Evolutionary conservation across 106 monocot species (phyloP).

Genomic region (Xerophyta viscosa): DNA sequence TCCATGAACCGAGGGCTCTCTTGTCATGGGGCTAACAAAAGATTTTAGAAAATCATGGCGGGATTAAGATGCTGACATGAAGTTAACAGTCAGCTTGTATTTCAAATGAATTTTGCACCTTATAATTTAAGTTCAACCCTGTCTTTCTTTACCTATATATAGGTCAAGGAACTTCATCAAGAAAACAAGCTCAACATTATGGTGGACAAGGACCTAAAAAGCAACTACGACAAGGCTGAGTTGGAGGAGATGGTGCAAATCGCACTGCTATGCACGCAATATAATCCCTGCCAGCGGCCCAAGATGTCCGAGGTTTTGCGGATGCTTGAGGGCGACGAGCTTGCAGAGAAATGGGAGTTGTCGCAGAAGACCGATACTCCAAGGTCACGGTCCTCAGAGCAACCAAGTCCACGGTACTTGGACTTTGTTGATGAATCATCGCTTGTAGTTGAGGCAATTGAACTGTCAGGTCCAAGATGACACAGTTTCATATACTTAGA

Average conservation of each 20-base stretch:
- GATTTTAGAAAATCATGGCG: too few species aligned
- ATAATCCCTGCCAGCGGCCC: constrained; percentile 66
- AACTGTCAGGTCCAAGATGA: constrained; percentile 97
- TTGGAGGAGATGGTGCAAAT: constrained; percentile 94
- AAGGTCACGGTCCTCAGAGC: constrained; percentile 39
- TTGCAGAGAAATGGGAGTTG: constrained; percentile 89
- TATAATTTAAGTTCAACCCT: too few species aligned
- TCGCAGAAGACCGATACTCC: constrained; percentile 50
- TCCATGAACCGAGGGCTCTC: too few species aligned
- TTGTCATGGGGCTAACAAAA: too few species aligned
- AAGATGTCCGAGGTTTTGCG: constrained; percentile 93
- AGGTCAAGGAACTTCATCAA: constrained; percentile 89
- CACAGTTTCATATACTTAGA: neutral
- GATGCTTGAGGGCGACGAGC: constrained; percentile 93
- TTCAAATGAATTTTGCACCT: too few species aligned
- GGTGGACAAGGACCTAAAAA: constrained; percentile 84
- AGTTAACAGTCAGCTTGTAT: too few species aligned
- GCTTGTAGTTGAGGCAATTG: constrained; percentile 67
- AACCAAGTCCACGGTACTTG: constrained; percentile 34
- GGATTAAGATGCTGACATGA: too few species aligned
- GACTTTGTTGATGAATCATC: constrained; percentile 67
- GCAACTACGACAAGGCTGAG: constrained; percentile 58
- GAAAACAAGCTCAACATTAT: constrained; percentile 63
- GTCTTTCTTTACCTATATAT: too few species aligned
- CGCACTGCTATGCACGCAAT: constrained; percentile 85